Conservation (phyloP, 306 rosid genomes). For the barrel medic (Medicago truncatula) region DNA sequence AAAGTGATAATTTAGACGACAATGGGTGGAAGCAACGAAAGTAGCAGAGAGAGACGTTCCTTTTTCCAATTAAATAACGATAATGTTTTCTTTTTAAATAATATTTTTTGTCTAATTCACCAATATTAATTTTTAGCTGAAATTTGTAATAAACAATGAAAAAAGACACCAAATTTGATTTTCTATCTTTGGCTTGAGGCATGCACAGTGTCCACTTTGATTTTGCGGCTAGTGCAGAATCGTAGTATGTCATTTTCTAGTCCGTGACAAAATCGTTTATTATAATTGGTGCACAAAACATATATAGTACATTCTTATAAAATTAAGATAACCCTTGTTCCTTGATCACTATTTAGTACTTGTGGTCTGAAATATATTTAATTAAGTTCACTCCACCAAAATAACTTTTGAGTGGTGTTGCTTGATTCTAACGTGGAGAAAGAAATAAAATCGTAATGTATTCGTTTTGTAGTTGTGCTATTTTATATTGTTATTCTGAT, state of each 20-base stretch:
- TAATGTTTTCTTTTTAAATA: neutral
- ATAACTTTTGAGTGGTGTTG: constrained; percentile 12
- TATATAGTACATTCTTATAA: constrained; percentile 1
- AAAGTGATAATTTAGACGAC: constrained; percentile 5
- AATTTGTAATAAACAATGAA: constrained; percentile 7
- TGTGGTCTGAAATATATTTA: neutral
- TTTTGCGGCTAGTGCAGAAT: constrained; percentile 51
- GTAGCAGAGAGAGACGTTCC: neutral
- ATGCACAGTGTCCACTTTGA: constrained; percentile 39
- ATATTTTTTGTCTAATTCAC: neutral
- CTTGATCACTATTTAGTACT: neutral
- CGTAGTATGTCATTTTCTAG: constrained; percentile 28
- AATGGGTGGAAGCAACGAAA: constrained; percentile 28
- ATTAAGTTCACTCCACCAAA: neutral
- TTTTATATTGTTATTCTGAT: neutral
- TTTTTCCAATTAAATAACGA: neutral
- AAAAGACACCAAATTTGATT: constrained; percentile 13
- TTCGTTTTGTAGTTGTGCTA: constrained; percentile 1
- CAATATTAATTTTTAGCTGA: neutral
- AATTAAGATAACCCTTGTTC: constrained; percentile 13
- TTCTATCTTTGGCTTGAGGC: neutral
- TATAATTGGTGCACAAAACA: neutral
- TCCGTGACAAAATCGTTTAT: constrained; percentile 15
- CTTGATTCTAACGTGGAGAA: neutral
- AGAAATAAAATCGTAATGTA: constrained; percentile 14